These are phyloP conservation scores for Russula abietina DNA, from an alignment of 768 basidiomycete genomes.

Conservation along the genomic window DNA sequence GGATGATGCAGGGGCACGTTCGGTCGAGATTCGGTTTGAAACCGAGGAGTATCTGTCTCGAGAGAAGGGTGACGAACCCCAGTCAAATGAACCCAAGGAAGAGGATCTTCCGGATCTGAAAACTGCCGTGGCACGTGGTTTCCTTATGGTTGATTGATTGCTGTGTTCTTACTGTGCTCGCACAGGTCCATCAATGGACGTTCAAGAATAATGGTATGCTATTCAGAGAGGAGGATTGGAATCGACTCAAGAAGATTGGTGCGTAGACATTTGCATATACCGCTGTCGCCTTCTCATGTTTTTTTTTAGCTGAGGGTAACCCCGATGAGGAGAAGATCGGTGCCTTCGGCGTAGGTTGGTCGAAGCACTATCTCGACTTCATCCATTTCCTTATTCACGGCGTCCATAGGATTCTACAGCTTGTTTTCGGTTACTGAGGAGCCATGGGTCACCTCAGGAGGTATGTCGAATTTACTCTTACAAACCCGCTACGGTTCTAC, in stretches of 20 bases:
- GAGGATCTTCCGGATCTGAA: constrained; percentile 55
- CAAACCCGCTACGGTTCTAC: constrained; percentile 22
- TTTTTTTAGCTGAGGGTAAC: constrained; percentile 71
- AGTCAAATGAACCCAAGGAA: background rate
- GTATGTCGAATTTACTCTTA: constrained; percentile 36
- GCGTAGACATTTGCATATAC: background rate
- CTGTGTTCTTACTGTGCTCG: background rate
- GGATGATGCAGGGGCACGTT: constrained; percentile 76
- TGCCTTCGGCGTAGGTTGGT: constrained; percentile 75
- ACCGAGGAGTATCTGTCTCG: constrained; percentile 47
- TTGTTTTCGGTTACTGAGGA: constrained; percentile 80
- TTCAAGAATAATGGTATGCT: constrained; percentile 84
- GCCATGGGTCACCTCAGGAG: constrained; percentile 76
- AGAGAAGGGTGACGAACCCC: constrained; percentile 25
- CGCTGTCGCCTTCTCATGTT: background rate
- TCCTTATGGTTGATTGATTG: background rate
- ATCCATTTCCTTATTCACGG: background rate
- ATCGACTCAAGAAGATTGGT: constrained; percentile 84
- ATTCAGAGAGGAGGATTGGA: constrained; percentile 88
- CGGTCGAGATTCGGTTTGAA: constrained; percentile 76
- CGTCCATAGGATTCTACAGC: constrained; percentile 59
- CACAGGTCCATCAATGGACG: constrained; percentile 70
- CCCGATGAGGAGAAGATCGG: constrained; percentile 94
- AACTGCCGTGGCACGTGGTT: constrained; percentile 44
- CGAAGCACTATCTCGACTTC: too few relatives aligned